Conservation (phyloP, 176 grass and related monocot genomes). For the Phyllostachys edulis region DNA sequence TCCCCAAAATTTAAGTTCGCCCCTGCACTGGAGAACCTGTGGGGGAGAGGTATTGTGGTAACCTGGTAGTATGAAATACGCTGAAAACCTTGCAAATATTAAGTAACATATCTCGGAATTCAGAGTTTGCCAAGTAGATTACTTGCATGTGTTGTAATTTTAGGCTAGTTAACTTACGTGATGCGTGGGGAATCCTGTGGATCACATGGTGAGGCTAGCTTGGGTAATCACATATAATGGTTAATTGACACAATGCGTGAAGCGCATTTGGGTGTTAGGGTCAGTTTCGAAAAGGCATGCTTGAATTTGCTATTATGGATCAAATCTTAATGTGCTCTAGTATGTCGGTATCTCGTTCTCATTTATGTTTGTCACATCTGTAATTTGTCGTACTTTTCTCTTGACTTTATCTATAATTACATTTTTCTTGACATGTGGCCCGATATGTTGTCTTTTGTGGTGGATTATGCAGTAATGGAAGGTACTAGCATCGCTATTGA, state of each 20-base stretch:
- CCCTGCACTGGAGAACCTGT: neutral
- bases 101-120: neutral
- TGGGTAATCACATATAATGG: neutral
- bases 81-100: neutral
- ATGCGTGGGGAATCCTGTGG: neutral
- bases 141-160: neutral
- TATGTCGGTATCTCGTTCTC: neutral
- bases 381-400: neutral
- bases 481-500: conserved; percentile 60
- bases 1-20: neutral
- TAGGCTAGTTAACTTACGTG: neutral
- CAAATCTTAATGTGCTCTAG: neutral
- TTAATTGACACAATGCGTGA: neutral
- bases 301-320: neutral
- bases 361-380: neutral
- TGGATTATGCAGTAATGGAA: conserved; percentile 58
- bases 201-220: neutral
- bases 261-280: neutral
- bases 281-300: neutral
- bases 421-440: neutral
- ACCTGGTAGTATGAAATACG: neutral
- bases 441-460: conserved; percentile 8
- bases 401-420: neutral
- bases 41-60: neutral
- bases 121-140: neutral